phyloP scores from a whole-genome alignment of 2,329 filamentous ascomycete genomes.

The Arachnopeziza araneosa region DNA sequence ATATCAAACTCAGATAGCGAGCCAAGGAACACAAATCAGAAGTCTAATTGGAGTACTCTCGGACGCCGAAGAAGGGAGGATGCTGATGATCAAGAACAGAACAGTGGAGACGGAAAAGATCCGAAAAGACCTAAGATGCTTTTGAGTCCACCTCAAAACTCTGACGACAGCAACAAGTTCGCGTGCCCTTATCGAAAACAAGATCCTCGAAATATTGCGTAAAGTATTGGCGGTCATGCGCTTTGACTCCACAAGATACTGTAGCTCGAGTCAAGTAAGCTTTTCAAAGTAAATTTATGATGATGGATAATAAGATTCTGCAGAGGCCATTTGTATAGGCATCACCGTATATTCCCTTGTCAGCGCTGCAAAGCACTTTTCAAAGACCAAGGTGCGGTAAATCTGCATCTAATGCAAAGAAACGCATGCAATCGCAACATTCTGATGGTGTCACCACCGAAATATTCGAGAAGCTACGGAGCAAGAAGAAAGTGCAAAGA shows the following conservation, averaged over 20 bases:
- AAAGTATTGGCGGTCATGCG: slow-evolving; percentile 29
- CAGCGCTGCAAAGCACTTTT: not conserved
- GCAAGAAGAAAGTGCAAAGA: not conserved
- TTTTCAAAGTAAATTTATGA: not conserved
- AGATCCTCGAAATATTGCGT: slow-evolving; percentile 32
- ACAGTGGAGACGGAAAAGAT: not conserved
- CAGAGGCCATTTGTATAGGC: not conserved
- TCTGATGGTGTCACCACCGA: not conserved
- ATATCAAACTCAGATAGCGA: too few relatives aligned
- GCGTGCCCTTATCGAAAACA: slow-evolving; percentile 38
- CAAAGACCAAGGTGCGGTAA: not conserved
- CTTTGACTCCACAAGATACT: slow-evolving; percentile 34
- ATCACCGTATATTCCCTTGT: not conserved
- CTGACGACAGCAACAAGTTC: slow-evolving; percentile 7
- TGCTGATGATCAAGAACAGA: not conserved
- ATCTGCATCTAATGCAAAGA: not conserved
- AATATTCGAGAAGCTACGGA: not conserved
- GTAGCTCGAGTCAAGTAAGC: slow-evolving; percentile 35
- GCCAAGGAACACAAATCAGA: too few relatives aligned
- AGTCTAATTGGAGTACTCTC: too few relatives aligned
- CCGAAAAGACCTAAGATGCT: not conserved
- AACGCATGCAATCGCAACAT: not conserved
- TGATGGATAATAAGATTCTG: not conserved
- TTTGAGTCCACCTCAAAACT: not conserved
- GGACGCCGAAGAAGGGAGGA: not conserved